Base-by-base conservation (phyloP, 352 stramenopile genomes). In the Globisporangium abappressorium region DNA sequence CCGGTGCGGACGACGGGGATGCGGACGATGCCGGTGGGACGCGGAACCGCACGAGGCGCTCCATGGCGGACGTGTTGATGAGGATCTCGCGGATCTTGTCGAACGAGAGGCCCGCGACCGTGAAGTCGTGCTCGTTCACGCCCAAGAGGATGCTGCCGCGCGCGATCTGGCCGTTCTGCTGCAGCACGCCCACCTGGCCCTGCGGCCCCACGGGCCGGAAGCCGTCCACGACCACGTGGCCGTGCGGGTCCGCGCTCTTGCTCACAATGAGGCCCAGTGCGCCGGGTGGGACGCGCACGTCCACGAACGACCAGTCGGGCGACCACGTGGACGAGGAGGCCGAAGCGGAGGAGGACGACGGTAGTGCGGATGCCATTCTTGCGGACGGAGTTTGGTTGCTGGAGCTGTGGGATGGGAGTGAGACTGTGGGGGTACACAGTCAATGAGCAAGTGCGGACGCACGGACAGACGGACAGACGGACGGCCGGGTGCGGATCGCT, bases 241-340 rank as follows among this genome's bases (percentile, higher is more conserved):
- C 67, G 46, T 75, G 70, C 36, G 74, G 64, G 49, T 74, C 49
- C 20, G 65, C 33, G 67, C 61, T 76, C 64, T 92, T 88, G 57
- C 82, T 93, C 38, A 95, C 83, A 69, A 95, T 84, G 33, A 95
- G 84, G 0, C 85, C 87, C 1, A 95, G 74, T 1, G 87, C 82
- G 0, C 87, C 87, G 1, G 84, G 69, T 11, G 83, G 82, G 30
- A 93, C 87, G 33, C 74, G 73, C 57, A 95, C 78, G 62, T 90
- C 81, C 43, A 95, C 83, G 64, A 80, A 72, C 26, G 75, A 77
- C 71, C 75, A 82, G 9, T 41, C 9, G 3, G 58, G 28, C 24
- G 58, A 33, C 71, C 75, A 82, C 18, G 38, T 15, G 5, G 58
- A 56, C 24, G 58, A 33, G 1, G 55, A 36, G 55, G 30, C 5